Evolutionary conservation across 257 asterid genomes (phyloP), one percentile per base, ranked within the genome.

Genomic region (Petunia axillaris): DNA sequence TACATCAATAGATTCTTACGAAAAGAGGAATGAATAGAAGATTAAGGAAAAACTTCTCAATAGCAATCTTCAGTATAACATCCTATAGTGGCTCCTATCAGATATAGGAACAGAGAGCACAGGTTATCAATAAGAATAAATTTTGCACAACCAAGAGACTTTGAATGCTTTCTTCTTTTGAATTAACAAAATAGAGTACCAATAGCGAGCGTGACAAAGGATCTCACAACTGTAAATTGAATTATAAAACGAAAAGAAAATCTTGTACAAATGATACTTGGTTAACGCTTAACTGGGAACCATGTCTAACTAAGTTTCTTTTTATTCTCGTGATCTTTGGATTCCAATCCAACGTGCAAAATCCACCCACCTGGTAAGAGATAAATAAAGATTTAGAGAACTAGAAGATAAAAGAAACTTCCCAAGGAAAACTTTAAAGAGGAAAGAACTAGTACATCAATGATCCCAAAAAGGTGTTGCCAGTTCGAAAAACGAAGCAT

Each of bases 391-490:
- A 79, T 43, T 66, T 52, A 3, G 16, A 78, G 8, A 50, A 64
- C 7, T 63, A 44, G 36, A 40, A 71, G 68, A 14, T 41, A 8
- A 80, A 82, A 7, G 58, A 75, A 43, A 75, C 36, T n/a, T 7
- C 48, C 5, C 16, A 3, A 14, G 50, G 3, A 39, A 44, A 36
- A 64, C 25, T 2, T 3, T 55, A 77, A 68, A 58, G 48, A 1
- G 37, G 39, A n/a, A 48, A 57, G 38, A 64, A 65, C 9, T 55
- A 92, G 88, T 89, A 93, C 99, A 95, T 90, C 82, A 95, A 82
- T 60, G 99, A 93, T 3, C 99, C 99, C 89, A 95, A 87, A 83
- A 95, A 95, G 76, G 99, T 95, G 57, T 95, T 95, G 79, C 99
- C 99, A 4, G 99, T 95, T 85, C 98, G 86, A 53, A 93, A 97